These are phyloP conservation scores for Termitomyces sp. DNA, from an alignment of 768 basidiomycete genomes.

Conservation along the genomic window DNA sequence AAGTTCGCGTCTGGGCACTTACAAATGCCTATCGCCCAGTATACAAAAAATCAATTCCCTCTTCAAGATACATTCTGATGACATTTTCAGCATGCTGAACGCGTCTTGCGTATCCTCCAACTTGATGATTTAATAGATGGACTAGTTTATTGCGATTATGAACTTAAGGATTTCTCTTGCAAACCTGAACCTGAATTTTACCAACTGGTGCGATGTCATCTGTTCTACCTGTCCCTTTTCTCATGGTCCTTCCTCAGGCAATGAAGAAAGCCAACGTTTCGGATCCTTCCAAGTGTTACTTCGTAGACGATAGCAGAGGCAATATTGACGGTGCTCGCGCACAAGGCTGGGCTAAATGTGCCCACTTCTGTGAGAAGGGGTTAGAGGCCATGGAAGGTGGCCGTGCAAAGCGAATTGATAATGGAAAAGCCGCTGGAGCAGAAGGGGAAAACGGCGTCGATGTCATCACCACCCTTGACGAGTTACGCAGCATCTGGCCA, in stretches of 20 bases:
- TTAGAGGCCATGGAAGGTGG: constrained; percentile 63
- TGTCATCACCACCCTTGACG: constrained; percentile 55
- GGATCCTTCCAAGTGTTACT: constrained; percentile 71
- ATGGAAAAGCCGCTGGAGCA: constrained; percentile 28
- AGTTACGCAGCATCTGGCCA: constrained; percentile 69
- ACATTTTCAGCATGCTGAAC: constrained; percentile 63
- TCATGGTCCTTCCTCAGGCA: constrained; percentile 41
- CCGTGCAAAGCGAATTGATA: constrained; percentile 43
- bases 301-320: constrained; percentile 71
- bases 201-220: constrained; percentile 39
- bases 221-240: not conserved
- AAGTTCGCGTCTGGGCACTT: constrained; percentile 78
- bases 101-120: constrained; percentile 72
- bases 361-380: constrained; percentile 73
- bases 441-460: constrained; percentile 41
- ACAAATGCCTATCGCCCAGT: constrained; percentile 83
- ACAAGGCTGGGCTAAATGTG: constrained; percentile 70
- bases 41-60: constrained; percentile 20
- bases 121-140: constrained; percentile 73
- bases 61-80: not conserved
- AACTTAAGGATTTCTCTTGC: constrained; percentile 61
- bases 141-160: constrained; percentile 78
- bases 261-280: constrained; percentile 54
- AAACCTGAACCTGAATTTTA: constrained; percentile 81
- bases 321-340: constrained; percentile 67